Evolutionary conservation across 371 early-diverging fungal genomes (phyloP).

Genomic region (Mucor sp.): DNA sequence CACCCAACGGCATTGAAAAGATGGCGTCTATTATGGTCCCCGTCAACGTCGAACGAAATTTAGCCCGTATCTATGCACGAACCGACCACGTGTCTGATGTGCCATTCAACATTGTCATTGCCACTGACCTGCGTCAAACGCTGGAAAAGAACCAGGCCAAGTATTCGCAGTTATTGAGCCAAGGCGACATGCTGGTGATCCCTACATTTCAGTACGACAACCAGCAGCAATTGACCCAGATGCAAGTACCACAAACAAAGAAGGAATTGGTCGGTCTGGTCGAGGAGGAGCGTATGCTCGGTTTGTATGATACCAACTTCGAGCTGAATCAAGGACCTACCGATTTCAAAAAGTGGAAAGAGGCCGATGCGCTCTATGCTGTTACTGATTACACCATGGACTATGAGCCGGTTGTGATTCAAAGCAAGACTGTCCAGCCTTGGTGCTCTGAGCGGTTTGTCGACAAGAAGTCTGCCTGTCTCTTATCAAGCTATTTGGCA

Average conservation of each 20-base stretch:
- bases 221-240: background rate
- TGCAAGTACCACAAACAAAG: constrained; percentile 29
- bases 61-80: constrained; percentile 48
- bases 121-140: constrained; percentile 37
- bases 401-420: constrained; percentile 52
- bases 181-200: constrained; percentile 49
- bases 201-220: constrained; percentile 35
- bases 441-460: constrained; percentile 56
- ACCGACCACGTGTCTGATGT: constrained; percentile 37
- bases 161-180: constrained; percentile 27
- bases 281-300: constrained; percentile 24
- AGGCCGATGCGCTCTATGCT: constrained; percentile 29
- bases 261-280: constrained; percentile 31
- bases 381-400: constrained; percentile 46
- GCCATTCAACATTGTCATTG: constrained; percentile 33
- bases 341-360: constrained; percentile 33
- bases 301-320: constrained; percentile 37
- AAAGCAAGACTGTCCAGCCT: constrained; percentile 43
- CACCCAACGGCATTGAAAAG: constrained; percentile 15
- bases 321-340: constrained; percentile 46
- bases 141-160: constrained; percentile 27
- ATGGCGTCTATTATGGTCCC: constrained; percentile 31
- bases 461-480: constrained; percentile 42
- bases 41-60: constrained; percentile 47
- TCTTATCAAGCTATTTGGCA: constrained; percentile 43